Evolutionary conservation across 2,329 filamentous ascomycete species (phyloP), one percentile per base, ranked within the genome.

Genomic region (Colletotrichum sp.): DNA sequence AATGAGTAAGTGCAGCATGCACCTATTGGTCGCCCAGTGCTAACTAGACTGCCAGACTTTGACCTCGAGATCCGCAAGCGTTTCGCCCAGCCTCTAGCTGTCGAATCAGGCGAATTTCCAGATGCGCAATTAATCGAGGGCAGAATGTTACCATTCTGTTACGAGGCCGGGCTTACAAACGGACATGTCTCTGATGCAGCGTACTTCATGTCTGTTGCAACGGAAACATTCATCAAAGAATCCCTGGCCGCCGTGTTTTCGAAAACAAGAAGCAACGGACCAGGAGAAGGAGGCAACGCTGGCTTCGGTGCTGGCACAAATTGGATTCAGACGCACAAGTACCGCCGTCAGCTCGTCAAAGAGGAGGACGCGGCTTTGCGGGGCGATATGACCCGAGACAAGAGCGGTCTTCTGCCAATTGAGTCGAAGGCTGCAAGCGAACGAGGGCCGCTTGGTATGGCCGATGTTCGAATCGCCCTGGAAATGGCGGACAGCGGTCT

Each of bases 271-370:
- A 91, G 90, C 80, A 94, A 94, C 80, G 92, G 91, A 1, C 91
- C 92, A 5, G 92, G 92, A 34, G 90, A 92, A 76, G 90, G 89
- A 21, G 91, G 90, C 10, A 91, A 87, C 75, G 90, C 91, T 68
- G 91, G 91, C 4, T 92, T 92, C 71, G 93, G 93, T 5, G 89
- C 92, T 39, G 93, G 92, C 57, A 91, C 91, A 57, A 90, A 89
- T 44, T 95, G 94, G 88, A 91, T 98, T 75, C 93, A 96, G 83
- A 98, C 95, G 4, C 91, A 93, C 79, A 93, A 92, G 75, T 98
- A 96, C 84, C 92, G 92, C 78, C 90, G 91, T 75, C 94, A 95
- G 82, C 88, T 98, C 13, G 91, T 92, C 71, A 88, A 89, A 63
- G 96, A 98, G 83, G 96, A 98, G 82, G 90, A 93, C 59, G 90